phyloP scores from a whole-genome alignment of 192 early-diverging fungal species.

The Linnemannia exigua region DNA sequence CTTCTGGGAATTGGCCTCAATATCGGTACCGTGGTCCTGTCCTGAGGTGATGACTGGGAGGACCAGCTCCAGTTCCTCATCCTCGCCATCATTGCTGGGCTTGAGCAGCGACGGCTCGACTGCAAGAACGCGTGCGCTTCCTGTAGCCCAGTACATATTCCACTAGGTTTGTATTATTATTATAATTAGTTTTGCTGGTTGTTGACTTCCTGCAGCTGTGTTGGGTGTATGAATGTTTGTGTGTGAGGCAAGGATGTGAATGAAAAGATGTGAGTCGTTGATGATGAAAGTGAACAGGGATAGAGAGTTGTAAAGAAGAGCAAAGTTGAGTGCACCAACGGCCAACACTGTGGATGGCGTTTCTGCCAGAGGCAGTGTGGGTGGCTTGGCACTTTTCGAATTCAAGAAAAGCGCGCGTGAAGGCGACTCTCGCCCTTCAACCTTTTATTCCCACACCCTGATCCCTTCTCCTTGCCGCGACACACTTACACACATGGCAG shows the following conservation, averaged over 20 bases:
- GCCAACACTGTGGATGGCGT: too few species aligned
- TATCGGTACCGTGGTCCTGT: constrained; percentile 29
- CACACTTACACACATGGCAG: background rate
- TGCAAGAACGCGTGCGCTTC: constrained; percentile 58
- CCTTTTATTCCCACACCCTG: background rate
- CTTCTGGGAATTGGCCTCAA: constrained; percentile 33
- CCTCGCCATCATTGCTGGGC: constrained; percentile 27
- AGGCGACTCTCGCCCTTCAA: background rate
- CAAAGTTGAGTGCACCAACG: too few species aligned
- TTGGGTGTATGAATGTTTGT: background rate
- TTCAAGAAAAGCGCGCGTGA: background rate
- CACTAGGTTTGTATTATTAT: background rate
- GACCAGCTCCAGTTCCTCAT: constrained; percentile 45
- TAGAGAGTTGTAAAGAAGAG: background rate
- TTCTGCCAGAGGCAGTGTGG: background rate
- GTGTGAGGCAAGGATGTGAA: background rate
- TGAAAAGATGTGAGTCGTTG: too few species aligned
- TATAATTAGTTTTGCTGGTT: too few species aligned
- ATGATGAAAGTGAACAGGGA: background rate
- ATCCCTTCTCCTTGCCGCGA: background rate
- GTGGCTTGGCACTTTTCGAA: background rate
- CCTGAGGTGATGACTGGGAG: constrained; percentile 42
- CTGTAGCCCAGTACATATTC: constrained; percentile 64
- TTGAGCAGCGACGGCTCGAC: constrained; percentile 47
- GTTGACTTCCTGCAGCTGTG: background rate